Evolutionary conservation across 106 monocot species (phyloP).

Genomic region (Narthecium ossifragum): DNA sequence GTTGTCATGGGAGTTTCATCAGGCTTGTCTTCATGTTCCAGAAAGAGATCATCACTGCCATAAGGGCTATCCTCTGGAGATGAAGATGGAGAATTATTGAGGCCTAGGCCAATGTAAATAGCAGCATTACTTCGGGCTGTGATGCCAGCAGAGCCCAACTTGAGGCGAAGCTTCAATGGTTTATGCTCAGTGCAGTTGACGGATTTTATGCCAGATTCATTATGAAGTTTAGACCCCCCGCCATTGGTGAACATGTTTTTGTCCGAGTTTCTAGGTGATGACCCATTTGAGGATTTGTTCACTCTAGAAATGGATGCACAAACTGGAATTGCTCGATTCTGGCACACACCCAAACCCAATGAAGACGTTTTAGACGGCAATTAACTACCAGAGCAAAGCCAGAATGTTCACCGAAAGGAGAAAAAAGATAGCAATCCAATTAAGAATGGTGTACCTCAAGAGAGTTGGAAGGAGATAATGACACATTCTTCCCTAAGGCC

Average conservation of each 20-base stretch:
- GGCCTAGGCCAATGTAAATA: conserved; percentile 77
- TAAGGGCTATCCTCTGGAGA: conserved; percentile 52
- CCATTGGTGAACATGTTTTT: conserved; percentile 2
- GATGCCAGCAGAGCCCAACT: conserved; percentile 46
- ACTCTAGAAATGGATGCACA: conserved; percentile 1
- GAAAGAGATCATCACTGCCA: conserved; percentile 31
- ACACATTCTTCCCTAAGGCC: conserved; percentile 7
- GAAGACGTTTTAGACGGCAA: too few species aligned
- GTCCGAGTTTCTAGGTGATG: conserved; percentile 1
- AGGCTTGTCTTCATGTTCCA: conserved; percentile 19
- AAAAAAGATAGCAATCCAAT: conserved; percentile 27
- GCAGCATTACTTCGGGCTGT: conserved; percentile 52
- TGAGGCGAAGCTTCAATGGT: conserved; percentile 76
- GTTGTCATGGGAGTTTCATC: conserved; percentile 64
- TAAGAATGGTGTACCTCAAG: too few species aligned
- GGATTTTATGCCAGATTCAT: conserved; percentile 11
- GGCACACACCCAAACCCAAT: conserved; percentile 12
- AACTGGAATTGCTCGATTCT: conserved; percentile 12
- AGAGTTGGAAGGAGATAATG: conserved; percentile 34
- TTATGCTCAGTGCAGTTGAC: conserved; percentile 37
- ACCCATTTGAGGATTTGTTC: neutral
- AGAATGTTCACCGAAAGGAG: too few species aligned
- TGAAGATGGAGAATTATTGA: conserved; percentile 72
- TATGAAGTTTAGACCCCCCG: conserved; percentile 7
- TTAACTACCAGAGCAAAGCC: too few species aligned